Conservation (phyloP, 2,329 filamentous ascomycete species). For the Botrytis tulipae region DNA sequence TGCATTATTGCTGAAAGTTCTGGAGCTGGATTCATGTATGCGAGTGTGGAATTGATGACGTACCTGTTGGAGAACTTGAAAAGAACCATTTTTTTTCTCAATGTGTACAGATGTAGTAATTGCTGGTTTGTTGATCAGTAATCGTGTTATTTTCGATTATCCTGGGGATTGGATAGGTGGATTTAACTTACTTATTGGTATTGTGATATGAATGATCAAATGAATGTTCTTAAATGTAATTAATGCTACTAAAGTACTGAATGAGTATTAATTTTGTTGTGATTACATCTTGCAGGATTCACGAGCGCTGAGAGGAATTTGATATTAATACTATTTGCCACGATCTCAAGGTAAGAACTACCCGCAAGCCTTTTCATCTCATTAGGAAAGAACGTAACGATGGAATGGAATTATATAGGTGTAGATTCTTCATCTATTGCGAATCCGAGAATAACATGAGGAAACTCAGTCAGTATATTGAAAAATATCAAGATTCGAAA, state of each 20-base stretch:
- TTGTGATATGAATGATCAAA: neutral
- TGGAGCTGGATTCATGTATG: too few relatives aligned
- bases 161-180: neutral
- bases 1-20: rapidly evolving
- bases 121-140: neutral
- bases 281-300: neutral
- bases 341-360: neutral
- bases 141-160: rapidly evolving
- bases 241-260: neutral
- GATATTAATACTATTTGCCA: neutral
- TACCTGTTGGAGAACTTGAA: neutral
- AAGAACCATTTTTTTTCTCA: neutral
- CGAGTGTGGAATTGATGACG: neutral
- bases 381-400: neutral
- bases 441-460: neutral
- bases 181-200: neutral
- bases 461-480: neutral
- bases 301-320: neutral
- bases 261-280: neutral
- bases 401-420: neutral
- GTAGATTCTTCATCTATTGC: too few relatives aligned
- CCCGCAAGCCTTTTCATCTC: neutral
- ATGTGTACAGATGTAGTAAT: neutral
- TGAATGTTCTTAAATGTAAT: neutral
- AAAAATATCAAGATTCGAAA: neutral